phyloP scores from a whole-genome alignment of 2,329 filamentous ascomycete genomes.

The Epicoccum nigrum region DNA sequence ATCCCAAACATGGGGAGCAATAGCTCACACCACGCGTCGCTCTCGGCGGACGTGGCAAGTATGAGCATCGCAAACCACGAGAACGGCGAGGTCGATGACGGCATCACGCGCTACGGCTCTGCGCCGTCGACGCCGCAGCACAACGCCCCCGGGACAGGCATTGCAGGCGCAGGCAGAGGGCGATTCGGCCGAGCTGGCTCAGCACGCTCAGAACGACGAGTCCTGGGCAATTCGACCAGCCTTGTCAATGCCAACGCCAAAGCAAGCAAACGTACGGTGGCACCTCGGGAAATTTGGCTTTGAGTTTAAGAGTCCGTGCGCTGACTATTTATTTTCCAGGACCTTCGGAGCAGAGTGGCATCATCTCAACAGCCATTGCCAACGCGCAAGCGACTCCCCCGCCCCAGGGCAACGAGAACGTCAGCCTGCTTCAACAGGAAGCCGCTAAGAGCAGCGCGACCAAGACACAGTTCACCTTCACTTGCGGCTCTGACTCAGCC shows the following conservation, averaged over 20 bases:
- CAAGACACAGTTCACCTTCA: constrained; percentile 94
- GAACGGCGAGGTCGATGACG: constrained; percentile 52
- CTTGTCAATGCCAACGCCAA: constrained; percentile 54
- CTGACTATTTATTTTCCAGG: constrained; percentile 48
- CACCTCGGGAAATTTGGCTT: constrained; percentile 37
- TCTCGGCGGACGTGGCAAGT: constrained; percentile 69
- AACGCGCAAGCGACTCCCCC: constrained; percentile 68
- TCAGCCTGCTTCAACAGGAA: constrained; percentile 77
- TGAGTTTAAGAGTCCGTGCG: constrained; percentile 37
- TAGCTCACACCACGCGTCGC: constrained; percentile 59
- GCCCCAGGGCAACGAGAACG: constrained; percentile 71
- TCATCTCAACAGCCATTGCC: constrained; percentile 91
- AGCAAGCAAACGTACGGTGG: constrained; percentile 47
- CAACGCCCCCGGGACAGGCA: constrained; percentile 63
- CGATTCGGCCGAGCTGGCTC: constrained; percentile 71
- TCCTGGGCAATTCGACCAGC: constrained; percentile 51
- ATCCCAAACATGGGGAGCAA: constrained; percentile 86
- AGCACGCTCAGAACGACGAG: constrained; percentile 51
- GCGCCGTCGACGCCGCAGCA: constrained; percentile 60
- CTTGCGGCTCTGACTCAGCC: constrained; percentile 86
- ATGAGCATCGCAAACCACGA: constrained; percentile 62
- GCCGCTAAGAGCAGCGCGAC: constrained; percentile 67
- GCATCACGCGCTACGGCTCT: constrained; percentile 61
- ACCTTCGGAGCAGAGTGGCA: constrained; percentile 67
- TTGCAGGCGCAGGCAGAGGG: constrained; percentile 84